Evolutionary conservation across 2,329 filamentous ascomycete genomes (phyloP), one percentile per base, ranked within the genome.

Genomic region (Fusarium piperis): DNA sequence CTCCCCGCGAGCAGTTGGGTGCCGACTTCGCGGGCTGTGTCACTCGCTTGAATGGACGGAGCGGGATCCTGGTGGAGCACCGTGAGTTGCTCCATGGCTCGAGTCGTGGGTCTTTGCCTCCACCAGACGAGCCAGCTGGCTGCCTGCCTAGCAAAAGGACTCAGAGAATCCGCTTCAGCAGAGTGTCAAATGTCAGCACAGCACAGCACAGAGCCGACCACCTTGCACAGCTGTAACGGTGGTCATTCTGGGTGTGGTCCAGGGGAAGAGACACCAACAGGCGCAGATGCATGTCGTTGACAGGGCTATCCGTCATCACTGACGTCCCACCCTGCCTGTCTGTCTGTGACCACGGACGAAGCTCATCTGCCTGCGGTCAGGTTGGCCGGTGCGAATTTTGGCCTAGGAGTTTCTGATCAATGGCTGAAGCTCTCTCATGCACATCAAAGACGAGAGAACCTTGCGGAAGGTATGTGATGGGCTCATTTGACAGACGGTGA

Each of bases 331-430:
- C 61, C 57, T 69, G 69, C 65, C 60, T 69, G 69, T 59, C 59
- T 69, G 69, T 62, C 59, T 48, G 62, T 69, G 60, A 41, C 52
- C 48, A 56, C 66, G 38, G 33, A 51, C 36, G 26, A 70, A 57
- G 48, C 48, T 72, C 41, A 51, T 64, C 65, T 67, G 65, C 65
- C 69, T 72, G 39, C 23, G 15, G 48, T 51, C 39, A 64, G 69
- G 70, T 72, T 72, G 70, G 70, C 66, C 66, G 70, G 70, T 72
- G 70, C 48, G 51, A 69, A 72, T 72, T 15, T 70, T 64, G 59
- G 66, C 48, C 44, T 7, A 58, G 62, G 38, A 55, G 41, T 51
- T 44, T 26, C 48, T 28, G 39, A 69, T 52, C 33, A 35, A 41
- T 28, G 36, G 41, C 41, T 52, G 60, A 69, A 59, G 35, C 46